Base-by-base conservation (phyloP, 192 early-diverging fungal genomes). In the Pilobolus umbonatus region DNA sequence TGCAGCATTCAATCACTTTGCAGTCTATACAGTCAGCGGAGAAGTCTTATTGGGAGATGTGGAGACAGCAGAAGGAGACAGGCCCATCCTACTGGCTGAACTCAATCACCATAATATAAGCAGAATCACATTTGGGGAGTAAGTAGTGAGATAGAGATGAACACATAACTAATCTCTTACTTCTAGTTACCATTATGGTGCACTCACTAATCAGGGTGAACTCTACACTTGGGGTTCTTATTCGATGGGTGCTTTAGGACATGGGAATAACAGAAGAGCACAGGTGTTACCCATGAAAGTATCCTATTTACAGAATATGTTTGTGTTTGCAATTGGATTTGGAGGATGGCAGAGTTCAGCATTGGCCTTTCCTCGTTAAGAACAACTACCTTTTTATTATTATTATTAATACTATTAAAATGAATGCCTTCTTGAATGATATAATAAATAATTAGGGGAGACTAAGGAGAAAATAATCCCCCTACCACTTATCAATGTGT, bases 271-370 rank as follows among this genome's bases (percentile, higher is more conserved):
- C 12, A 29, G 26, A 45, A 6, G 22, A 9, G 32, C 35, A 46
- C 5, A 17, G 7, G 42, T 47, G 14, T 5, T 19, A 0, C 29
- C 30, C 17, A 28, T 26, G 15, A 17, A n/a, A 12, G 47, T 48
- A 11, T 46, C 34, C 21, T 5, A 7, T 5, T 47, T 65, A 2
- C 22, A 57, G n/a, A n/a, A 65, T 57, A 57, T 43, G 47, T 58
- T 65, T 58, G 47, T 53, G 4, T 65, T 65, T 65, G 62, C 54
- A n/a, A 50, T 57, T 17, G 48, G 55, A 21, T 65, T 65, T 65
- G 62, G 62, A 28, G 62, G 62, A 1, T 65, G 62, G 62, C 62
- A 65, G 14, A 65, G 62, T 36, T 35, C 43, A 24, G 57, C 30
- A 26, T 47, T 59, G 19, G 45, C 44, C 15, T 48, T 59, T n/a